Percentiles rank a stretch among this genome's conserved stretches.
Conservation (phyloP, 768 basidiomycete genomes). For the Xerocomellus chrysenteron region DNA sequence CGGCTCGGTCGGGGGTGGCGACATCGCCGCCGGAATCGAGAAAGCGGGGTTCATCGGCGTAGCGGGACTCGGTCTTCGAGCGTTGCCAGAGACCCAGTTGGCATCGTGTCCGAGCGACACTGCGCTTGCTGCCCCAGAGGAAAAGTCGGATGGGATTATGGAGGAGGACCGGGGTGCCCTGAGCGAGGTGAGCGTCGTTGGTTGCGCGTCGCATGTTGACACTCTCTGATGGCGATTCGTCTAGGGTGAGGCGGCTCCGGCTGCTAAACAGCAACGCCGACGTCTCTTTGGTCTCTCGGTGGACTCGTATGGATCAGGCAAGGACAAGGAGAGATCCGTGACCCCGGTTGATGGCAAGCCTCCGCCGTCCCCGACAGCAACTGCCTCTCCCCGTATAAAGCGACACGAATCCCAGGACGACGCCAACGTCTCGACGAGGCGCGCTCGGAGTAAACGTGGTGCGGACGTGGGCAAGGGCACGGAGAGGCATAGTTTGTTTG, state of each 20-base stretch:
- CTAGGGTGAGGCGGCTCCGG: constrained; percentile 52
- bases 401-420: constrained; percentile 30
- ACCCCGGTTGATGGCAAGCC: constrained; percentile 30
- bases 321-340: constrained; percentile 37
- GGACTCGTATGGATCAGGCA: constrained; percentile 32
- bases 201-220: neutral
- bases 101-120: constrained; percentile 62
- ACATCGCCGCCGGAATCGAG: constrained; percentile 19
- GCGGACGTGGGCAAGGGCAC: constrained; percentile 43
- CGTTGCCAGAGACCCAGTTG: constrained; percentile 48
- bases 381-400: constrained; percentile 18
- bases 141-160: constrained; percentile 29
- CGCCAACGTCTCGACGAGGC: constrained; percentile 26
- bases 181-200: constrained; percentile 61
- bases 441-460: constrained; percentile 49
- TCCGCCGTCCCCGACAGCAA: constrained; percentile 21
- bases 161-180: constrained; percentile 56
- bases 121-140: constrained; percentile 43
- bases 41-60: constrained; percentile 19
- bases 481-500: constrained; percentile 84
- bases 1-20: constrained; percentile 18
- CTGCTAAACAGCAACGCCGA: constrained; percentile 41
- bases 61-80: constrained; percentile 28
- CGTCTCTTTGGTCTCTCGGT: constrained; percentile 62
- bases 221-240: neutral